Evolutionary conservation across 2,329 filamentous ascomycete species (phyloP).

Genomic region (Fusarium camptoceras): DNA sequence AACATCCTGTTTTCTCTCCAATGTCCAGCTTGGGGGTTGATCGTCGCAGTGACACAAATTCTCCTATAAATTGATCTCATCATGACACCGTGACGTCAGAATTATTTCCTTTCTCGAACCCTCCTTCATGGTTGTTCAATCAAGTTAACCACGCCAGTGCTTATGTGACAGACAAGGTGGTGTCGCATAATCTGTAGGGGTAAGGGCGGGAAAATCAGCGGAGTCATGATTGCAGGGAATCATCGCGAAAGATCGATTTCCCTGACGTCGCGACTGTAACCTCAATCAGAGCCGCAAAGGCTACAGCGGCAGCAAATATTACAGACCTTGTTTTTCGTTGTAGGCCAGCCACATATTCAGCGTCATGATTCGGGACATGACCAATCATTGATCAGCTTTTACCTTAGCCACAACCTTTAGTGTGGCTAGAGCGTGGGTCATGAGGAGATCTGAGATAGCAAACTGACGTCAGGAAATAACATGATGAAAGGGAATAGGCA

Average conservation of each 20-base stretch:
- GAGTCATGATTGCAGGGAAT: slow-evolving; percentile 29
- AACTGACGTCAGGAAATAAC: slow-evolving; percentile 36
- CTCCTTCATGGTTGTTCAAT: slow-evolving; percentile 11
- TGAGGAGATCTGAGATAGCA: slow-evolving; percentile 28
- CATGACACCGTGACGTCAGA: slow-evolving; percentile 41
- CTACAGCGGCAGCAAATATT: slow-evolving; percentile 29
- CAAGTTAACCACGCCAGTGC: background rate
- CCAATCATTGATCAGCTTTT: slow-evolving; percentile 12
- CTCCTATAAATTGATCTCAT: slow-evolving; percentile 34
- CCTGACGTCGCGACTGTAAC: slow-evolving; percentile 35
- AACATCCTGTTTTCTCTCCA: background rate
- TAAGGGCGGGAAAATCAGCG: slow-evolving; percentile 16
- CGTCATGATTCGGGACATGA: slow-evolving; percentile 14
- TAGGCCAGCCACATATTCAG: slow-evolving; percentile 21
- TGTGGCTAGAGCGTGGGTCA: slow-evolving; percentile 37
- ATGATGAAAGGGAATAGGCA: slow-evolving; percentile 15
- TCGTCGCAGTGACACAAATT: slow-evolving; percentile 25
- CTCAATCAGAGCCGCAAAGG: slow-evolving; percentile 22
- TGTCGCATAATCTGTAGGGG: slow-evolving; percentile 1
- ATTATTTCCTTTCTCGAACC: background rate
- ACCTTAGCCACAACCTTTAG: slow-evolving; percentile 27
- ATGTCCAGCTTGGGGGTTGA: slow-evolving; percentile 18
- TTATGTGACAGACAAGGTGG: slow-evolving; percentile 9
- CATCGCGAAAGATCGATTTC: slow-evolving; percentile 14
- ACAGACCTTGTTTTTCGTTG: slow-evolving; percentile 30